Conservation (phyloP, 768 basidiomycete genomes). For the Tylopilus balloui region DNA sequence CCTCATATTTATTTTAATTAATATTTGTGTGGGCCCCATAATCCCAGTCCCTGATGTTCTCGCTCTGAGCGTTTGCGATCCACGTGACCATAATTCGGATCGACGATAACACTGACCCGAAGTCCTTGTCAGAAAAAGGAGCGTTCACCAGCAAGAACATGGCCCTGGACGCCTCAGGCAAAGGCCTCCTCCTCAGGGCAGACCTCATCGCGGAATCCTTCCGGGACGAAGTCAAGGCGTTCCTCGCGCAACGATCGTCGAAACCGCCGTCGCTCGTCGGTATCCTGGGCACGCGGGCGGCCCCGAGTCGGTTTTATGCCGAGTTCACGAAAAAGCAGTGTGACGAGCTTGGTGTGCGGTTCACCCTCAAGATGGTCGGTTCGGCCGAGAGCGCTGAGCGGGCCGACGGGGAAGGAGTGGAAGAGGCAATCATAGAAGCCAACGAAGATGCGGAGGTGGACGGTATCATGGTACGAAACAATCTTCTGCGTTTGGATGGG, state of each 20-base stretch:
- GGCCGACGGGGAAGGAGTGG: slow-evolving; percentile 83
- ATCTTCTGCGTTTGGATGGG: slow-evolving; percentile 1
- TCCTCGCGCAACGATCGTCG: slow-evolving; percentile 33
- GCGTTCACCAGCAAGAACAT: neutral
- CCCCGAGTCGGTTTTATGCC: slow-evolving; percentile 77
- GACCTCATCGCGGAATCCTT: slow-evolving; percentile 71
- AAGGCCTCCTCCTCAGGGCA: slow-evolving; percentile 76
- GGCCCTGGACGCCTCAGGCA: slow-evolving; percentile 38
- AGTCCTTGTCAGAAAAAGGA: too few relatives aligned
- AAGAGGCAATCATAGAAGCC: slow-evolving; percentile 93
- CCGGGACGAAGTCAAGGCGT: slow-evolving; percentile 59
- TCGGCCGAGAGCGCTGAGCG: slow-evolving; percentile 39
- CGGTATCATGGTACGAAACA: slow-evolving; percentile 83
- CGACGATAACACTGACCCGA: neutral
- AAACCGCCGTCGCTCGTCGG: slow-evolving; percentile 77
- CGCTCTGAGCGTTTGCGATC: neutral
- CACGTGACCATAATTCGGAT: slow-evolving; percentile 10
- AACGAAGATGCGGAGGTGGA: slow-evolving; percentile 83
- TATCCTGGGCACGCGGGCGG: slow-evolving; percentile 80
- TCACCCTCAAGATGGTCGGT: slow-evolving; percentile 65
- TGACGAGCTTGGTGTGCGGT: slow-evolving; percentile 80
- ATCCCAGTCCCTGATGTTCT: too few relatives aligned
- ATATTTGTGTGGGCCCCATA: too few relatives aligned
- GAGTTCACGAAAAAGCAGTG: slow-evolving; percentile 93
- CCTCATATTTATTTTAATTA: too few relatives aligned